These are phyloP conservation scores for Mycena filopes DNA, from an alignment of 768 basidiomycete species.

Conservation along the genomic window DNA sequence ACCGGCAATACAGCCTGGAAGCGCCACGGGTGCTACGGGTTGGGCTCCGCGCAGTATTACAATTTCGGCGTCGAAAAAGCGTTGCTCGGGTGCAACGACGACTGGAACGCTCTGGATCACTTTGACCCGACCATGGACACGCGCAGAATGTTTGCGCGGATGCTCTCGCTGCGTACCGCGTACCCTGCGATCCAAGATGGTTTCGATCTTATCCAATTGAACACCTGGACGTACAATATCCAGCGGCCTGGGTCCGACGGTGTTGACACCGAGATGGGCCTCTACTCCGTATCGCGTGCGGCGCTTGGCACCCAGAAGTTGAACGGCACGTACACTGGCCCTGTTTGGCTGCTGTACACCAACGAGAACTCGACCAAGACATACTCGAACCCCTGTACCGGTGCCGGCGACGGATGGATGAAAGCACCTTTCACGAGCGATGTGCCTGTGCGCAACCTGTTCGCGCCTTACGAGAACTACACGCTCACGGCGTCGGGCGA, in stretches of 20 bases:
- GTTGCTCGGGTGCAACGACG: conserved; percentile 85
- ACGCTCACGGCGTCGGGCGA: conserved; percentile 72
- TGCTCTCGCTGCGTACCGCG: conserved; percentile 71
- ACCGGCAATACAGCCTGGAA: conserved; percentile 87
- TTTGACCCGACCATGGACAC: conserved; percentile 90
- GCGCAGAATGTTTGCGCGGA: conserved; percentile 78
- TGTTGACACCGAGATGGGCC: conserved; percentile 86
- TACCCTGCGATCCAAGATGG: conserved; percentile 89
- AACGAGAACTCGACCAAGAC: conserved; percentile 84
- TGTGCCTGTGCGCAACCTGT: conserved; percentile 74
- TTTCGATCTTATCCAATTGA: conserved; percentile 82
- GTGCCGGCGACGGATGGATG: conserved; percentile 66
- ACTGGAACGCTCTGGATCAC: conserved; percentile 94
- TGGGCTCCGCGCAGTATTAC: conserved; percentile 93
- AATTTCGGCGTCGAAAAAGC: conserved; percentile 89
- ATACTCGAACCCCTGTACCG: conserved; percentile 70
- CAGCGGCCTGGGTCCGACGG: conserved; percentile 86
- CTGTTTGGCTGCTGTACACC: conserved; percentile 86
- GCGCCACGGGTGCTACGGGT: conserved; percentile 90
- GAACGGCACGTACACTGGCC: conserved; percentile 66
- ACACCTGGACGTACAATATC: conserved; percentile 86
- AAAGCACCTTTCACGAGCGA: conserved; percentile 78
- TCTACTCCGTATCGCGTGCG: conserved; percentile 84
- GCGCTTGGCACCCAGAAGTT: conserved; percentile 72
- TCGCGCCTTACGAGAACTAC: conserved; percentile 87